Evolutionary conservation across 305 asterid species (phyloP).

Genomic region (Rubia tinctorum): DNA sequence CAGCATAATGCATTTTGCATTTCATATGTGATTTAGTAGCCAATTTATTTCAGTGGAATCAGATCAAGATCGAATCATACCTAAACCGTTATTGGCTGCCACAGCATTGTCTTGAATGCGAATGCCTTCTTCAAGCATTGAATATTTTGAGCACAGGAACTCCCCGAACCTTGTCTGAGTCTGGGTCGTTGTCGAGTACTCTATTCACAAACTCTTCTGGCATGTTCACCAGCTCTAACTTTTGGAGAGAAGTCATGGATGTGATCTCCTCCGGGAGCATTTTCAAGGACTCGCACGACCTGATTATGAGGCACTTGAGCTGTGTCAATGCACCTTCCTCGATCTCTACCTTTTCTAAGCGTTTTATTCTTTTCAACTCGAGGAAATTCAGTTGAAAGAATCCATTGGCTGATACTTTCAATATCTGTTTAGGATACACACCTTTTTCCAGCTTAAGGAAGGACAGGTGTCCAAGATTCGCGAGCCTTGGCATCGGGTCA

Average conservation of each 20-base stretch:
- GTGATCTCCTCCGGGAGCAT: constrained; percentile 9
- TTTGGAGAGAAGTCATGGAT: neutral
- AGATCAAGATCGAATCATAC: no score
- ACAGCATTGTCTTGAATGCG: no score
- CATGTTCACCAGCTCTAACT: neutral
- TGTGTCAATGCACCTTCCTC: constrained; percentile 11
- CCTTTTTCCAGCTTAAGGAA: neutral
- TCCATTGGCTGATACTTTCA: neutral
- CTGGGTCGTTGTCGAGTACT: neutral
- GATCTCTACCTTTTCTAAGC: neutral
- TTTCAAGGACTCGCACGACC: neutral
- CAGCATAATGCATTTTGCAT: no score
- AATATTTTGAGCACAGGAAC: neutral
- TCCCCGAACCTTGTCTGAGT: neutral
- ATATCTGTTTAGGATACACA: neutral
- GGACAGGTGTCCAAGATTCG: neutral
- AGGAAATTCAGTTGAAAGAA: neutral
- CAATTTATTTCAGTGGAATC: no score
- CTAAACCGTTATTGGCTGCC: no score
- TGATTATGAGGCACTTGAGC: constrained; percentile 1
- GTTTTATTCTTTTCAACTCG: neutral
- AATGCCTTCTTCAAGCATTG: no score
- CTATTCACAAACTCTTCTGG: neutral
- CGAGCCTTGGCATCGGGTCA: neutral
- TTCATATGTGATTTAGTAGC: no score